Base-by-base conservation (phyloP, 2,329 filamentous ascomycete genomes). In the Nemania serpens region DNA sequence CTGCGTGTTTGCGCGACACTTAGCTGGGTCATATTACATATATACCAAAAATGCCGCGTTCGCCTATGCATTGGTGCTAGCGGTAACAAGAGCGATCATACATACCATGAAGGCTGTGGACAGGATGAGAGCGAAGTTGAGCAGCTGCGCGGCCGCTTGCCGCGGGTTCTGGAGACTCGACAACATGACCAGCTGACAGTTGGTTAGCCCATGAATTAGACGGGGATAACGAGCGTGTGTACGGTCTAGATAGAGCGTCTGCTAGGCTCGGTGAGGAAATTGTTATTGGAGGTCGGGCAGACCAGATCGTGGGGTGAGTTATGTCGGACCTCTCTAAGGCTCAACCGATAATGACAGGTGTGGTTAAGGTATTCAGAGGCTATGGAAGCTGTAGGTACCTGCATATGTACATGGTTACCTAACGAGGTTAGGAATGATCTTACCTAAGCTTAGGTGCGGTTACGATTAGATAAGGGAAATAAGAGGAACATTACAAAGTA, bases 51-150 rank as follows among this genome's bases (percentile, higher is more conserved):
- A 45, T 4, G 7, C 11, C 20, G 25, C 12, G 18, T 15, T 25
- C 17, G 20, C 20, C 3, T 10, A 39, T 36, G 18, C 11, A 49
- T 55, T 45, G 11, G 61, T 53, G 25, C 3, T 46, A 7, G 18
- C 11, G 7, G 2, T 17, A 34, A 29, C 11, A 22, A 25, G 43
- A 43, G 5, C 43, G 36, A 41, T 18, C 12, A 12, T 15, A 12
- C 80, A 63, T 70, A 86, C 87, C 93, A 97, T 97, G 74, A 97
- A 97, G 1, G 93, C 93, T 1, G 91, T 95, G 10, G 90, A 93
- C 52, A 97, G 85, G 64, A 97, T 91, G 65, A 97, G 86, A 58
- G 88, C 92, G 76, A 97, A 97, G 79, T 96, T 96, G 73, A 97
- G 86, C 68, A 94, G 77, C 81, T 96, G 92, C 50, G 87, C 83